Evolutionary conservation across 768 basidiomycete species (phyloP).

Genomic region (Termitomyces sp.): DNA sequence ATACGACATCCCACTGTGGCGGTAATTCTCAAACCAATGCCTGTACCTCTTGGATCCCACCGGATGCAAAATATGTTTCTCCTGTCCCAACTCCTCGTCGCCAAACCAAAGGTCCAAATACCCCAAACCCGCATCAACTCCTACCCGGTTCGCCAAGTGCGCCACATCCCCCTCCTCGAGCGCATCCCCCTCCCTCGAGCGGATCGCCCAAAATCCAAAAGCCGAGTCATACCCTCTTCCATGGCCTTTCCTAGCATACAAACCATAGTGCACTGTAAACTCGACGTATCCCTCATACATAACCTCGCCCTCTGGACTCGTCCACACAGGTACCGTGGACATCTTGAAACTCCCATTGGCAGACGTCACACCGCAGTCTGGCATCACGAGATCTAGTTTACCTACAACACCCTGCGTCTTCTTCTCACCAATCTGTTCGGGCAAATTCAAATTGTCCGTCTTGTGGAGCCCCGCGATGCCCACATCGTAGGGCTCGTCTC

Average conservation of each 20-base stretch:
- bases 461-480: conserved; percentile 3
- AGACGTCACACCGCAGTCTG: conserved; percentile 4
- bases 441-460: neutral
- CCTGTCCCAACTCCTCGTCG: neutral
- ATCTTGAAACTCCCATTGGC: conserved; percentile 3
- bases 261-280: conserved; percentile 3
- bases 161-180: conserved; percentile 6
- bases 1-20: neutral
- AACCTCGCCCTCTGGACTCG: neutral
- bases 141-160: neutral
- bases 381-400: neutral
- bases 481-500: conserved; percentile 6
- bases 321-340: conserved; percentile 3
- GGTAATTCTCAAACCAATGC: neutral
- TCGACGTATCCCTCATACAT: conserved; percentile 1
- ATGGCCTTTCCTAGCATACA: conserved; percentile 6
- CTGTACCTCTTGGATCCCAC: neutral
- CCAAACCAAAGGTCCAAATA: neutral
- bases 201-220: conserved; percentile 7
- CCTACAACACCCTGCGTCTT: neutral
- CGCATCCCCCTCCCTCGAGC: neutral
- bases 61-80: neutral
- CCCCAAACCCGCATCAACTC: neutral
- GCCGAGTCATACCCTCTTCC: neutral
- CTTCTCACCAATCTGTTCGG: neutral